Percentiles rank a stretch among this genome's conserved stretches.
phyloP scores from a whole-genome alignment of 2,329 filamentous ascomycete genomes.

The Fusarium ramigenum region DNA sequence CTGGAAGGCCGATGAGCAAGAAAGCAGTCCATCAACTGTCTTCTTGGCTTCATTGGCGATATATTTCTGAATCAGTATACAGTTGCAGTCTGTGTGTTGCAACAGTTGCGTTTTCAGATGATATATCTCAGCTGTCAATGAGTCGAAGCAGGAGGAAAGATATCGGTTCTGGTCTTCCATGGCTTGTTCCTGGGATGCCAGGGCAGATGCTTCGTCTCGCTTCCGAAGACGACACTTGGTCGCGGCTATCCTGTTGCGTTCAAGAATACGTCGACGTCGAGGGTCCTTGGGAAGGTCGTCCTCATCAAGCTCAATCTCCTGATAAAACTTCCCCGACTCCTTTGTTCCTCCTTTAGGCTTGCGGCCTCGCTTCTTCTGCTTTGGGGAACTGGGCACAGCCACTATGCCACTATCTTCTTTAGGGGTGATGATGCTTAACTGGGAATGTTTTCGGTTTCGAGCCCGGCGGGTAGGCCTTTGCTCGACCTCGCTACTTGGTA shows the following conservation, averaged over 20 bases:
- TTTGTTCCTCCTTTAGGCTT: constrained; percentile 37
- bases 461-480: constrained; percentile 15
- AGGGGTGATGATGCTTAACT: constrained; percentile 14
- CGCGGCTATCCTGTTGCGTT: constrained; percentile 47
- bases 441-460: constrained; percentile 19
- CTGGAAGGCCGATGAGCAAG: constrained; percentile 28
- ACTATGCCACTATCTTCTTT: constrained; percentile 1
- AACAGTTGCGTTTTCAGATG: constrained; percentile 45
- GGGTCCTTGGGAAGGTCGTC: constrained; percentile 38
- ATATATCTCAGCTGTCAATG: constrained; percentile 43
- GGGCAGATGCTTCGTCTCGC: constrained; percentile 44
- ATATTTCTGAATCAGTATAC: constrained; percentile 45
- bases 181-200: constrained; percentile 42
- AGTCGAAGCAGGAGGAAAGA: constrained; percentile 41
- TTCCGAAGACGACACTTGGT: constrained; percentile 47
- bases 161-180: constrained; percentile 46
- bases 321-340: constrained; percentile 6
- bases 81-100: constrained; percentile 46
- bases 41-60: constrained; percentile 46
- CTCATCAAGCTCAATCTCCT: constrained; percentile 33
- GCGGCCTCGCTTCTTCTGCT: constrained; percentile 41
- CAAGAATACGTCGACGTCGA: constrained; percentile 41
- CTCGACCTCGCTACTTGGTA: constrained; percentile 20
- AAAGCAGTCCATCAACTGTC: constrained; percentile 39
- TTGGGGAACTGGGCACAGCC: constrained; percentile 1